Evolutionary conservation across 169 alveolate species (phyloP), one percentile per base, ranked within the genome.

Genomic region (Eimeria acervulina): DNA sequence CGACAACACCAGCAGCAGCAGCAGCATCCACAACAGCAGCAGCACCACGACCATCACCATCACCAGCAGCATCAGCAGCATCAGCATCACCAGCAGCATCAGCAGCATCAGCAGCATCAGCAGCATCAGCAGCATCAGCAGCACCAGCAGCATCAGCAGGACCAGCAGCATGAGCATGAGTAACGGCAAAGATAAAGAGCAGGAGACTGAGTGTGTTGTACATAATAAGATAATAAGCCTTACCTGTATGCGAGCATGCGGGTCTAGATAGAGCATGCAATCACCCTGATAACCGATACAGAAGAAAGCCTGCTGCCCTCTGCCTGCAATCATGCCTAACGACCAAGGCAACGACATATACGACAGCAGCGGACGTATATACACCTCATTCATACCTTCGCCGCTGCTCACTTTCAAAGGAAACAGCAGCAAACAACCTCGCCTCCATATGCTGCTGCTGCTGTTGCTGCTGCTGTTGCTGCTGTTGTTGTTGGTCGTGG

Each of bases 281-380:
- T 94, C 80, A 28, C 72, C 83, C 31, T 94, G 96, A 17, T 70
- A 78, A 33, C 96, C 96, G 7, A 94, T 63, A 68, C 78, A 78
- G 63, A 78, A 94, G n/a, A 83, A 94, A 21, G 94, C 96, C 90
- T 94, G 96, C 76, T 94, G 88, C 72, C 93, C 94, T 6, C 81
- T n/a, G n/a, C 96, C 96, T 5, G 93, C 96, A 17, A 94, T 80
- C 89, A 81, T 76, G 26, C 96, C 96, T 21, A 94, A 4, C 8
- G 95, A 84, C 96, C 96, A 94, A 33, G 96, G 96, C 70, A 94
- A 63, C 31, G 87, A 94, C 61, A 94, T 44, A 55, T 94, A 94
- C 38, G 96, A 81, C 68, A 78, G 55, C 28, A 94, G 76, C 21
- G 85, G 59, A 21, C 44, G 66, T 23, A 94, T 59, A 51, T 94